phyloP scores from a whole-genome alignment of 176 grass and related monocot genomes.

The Eleusine indica region DNA sequence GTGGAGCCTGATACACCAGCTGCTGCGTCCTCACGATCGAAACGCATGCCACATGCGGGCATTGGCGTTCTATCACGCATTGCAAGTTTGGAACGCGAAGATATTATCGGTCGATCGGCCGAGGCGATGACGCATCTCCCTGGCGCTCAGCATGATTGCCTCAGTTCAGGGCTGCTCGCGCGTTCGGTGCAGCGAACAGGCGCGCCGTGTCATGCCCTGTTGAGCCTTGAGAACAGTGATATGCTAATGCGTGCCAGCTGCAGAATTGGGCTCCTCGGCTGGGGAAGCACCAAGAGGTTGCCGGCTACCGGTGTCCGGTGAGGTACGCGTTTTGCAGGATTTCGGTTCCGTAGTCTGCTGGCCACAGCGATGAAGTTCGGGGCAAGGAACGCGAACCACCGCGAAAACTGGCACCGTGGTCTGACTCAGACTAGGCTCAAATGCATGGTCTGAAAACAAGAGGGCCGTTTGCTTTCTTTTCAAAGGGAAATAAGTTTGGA shows the following conservation, averaged over 20 bases:
- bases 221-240: background rate
- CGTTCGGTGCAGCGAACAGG: background rate
- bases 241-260: background rate
- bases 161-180: too few relatives aligned
- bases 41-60: background rate
- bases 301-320: background rate
- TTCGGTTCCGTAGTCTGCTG: background rate
- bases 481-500: background rate
- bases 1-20: background rate
- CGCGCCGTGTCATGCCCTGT: background rate
- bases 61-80: background rate
- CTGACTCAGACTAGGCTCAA: background rate
- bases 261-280: background rate
- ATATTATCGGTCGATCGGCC: background rate
- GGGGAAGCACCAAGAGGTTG: background rate
- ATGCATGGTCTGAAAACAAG: background rate
- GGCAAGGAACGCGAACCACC: background rate
- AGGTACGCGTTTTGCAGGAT: background rate
- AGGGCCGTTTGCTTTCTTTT: background rate
- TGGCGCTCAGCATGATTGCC: background rate
- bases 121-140: background rate
- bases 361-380: background rate
- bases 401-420: background rate
- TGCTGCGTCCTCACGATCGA: background rate
- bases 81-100: background rate